Base-by-base conservation (phyloP, 2,329 filamentous ascomycete genomes). In the Colletotrichum lentis region DNA sequence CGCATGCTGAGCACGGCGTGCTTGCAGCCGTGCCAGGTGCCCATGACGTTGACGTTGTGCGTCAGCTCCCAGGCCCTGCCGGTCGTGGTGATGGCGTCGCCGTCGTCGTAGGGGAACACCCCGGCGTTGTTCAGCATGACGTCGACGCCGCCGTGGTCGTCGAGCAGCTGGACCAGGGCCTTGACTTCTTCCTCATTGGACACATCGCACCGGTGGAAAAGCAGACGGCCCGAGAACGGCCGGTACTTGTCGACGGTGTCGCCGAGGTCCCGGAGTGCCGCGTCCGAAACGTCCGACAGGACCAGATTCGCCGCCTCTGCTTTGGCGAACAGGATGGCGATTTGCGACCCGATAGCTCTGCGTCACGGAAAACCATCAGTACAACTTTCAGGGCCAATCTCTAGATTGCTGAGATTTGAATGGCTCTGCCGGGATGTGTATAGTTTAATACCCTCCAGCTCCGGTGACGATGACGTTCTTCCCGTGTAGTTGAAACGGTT, bases 61-160 rank as follows among this genome's bases (percentile, higher is more conserved):
- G 62, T 47, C 3, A 60, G 44, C 8, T 60, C 62, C 4, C 16
- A 46, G 12, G 43, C 43, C 37, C 14, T 14, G 6, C 90, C 1
- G 88, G 84, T 1, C 90, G 92, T 73, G 10, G 89, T 84, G 72
- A 92, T 81, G 20, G 90, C 90, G 75, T 88, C 85, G 4, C 81
- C 83, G 71, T 88, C 86, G 66, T 90, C 83, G 24, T 84, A 85
- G 76, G 93, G 90, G 90, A 93, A 93, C 73, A 93, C 93, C 18
- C 91, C 91, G 18, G 91, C 91, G 73, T 93, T 93, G 83, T 93
- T 93, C 85, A 93, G 93, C 73, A 93, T 89, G 74, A 93, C 84
- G 73, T 93, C 91, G 1, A 90, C 78, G 46, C 91, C 91, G 70
- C 90, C 91, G 88, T 89, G 91, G 27, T 83, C 77, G 74, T 93